Base-by-base conservation (phyloP, 805 yeast species). In the Martiniozyma abietophila region DNA sequence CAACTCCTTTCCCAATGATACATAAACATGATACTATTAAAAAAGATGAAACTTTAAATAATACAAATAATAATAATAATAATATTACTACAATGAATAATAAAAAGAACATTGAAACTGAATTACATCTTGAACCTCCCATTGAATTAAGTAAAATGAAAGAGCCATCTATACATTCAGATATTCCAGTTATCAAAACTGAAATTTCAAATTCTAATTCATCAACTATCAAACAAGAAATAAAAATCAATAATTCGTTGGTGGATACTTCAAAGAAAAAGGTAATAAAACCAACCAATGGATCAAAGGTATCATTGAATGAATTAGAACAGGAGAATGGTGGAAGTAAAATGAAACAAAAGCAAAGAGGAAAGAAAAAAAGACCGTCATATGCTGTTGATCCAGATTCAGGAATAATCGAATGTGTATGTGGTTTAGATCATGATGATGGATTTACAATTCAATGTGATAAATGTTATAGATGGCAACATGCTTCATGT, bases 401-500 rank as follows among this genome's bases (percentile, higher is more conserved):
- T 44, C 81, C 84, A 4, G 94, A 88, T 52, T 67, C 89, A 2
- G 96, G 95, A 1, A 58, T 75, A 1, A 88, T 89, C 35, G 84
- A 95, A 2, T 89, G 97, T 59, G 74, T 88, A 7, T 89, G 97
- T 64, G 85, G 76, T 1, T 76, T 67, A 46, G 82, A 76, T 38
- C 94, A 84, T 40, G 96, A 85, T 58, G 92, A 89, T 47, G 96
- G 96, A 0, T 80, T 84, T 50, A 88, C 94, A 17, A 82, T 92
- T 42, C 97, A 92, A 59, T 92, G 98, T 61, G 96, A 86, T 53
- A 68, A 74, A 22, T 88, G 97, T 56, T 78, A 72, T 55, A 73
- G 95, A 42, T 88, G 96, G 96, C 96, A 88, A 53, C 97, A 88
- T 59, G 86, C 92, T 18, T 65, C 73, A n/a, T 88, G 97, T 57